phyloP scores from a whole-genome alignment of 139 green algal species.

The Volvox reticuliferus region DNA sequence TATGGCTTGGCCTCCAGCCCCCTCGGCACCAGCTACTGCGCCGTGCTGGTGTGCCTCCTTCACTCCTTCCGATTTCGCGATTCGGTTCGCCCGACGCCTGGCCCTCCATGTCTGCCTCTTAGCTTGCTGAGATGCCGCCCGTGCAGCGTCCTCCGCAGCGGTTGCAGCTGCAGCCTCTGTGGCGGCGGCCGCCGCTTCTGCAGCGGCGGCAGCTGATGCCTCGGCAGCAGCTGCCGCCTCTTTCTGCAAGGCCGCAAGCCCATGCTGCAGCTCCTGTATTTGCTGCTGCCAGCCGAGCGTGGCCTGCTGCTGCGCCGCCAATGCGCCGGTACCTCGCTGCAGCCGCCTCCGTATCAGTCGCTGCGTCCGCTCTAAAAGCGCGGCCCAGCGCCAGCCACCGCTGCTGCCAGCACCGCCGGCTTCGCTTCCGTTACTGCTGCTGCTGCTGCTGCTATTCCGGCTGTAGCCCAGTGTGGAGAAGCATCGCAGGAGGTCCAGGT shows the following conservation, averaged over 20 bases:
- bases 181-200: not conserved
- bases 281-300: not conserved
- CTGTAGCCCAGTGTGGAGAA: constrained; percentile 11
- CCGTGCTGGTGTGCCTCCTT: not conserved
- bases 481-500: not conserved
- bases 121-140: not conserved
- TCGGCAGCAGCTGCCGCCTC: not conserved
- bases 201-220: not conserved
- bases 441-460: not conserved
- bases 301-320: not conserved
- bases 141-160: not conserved
- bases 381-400: not conserved
- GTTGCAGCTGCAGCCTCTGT: not conserved
- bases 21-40: not conserved
- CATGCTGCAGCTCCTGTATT: not conserved
- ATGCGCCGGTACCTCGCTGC: not conserved
- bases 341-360: not conserved
- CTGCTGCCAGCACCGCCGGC: not conserved
- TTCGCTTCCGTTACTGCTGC: too few species aligned
- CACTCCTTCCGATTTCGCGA: not conserved
- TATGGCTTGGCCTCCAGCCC: not conserved
- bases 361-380: not conserved
- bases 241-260: not conserved
- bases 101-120: not conserved
- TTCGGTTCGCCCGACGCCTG: not conserved